A percentile compares a stretch with the other conserved stretches of the same genome.
Conservation (phyloP, 805 yeast genomes). For the Candida glaebosa region DNA sequence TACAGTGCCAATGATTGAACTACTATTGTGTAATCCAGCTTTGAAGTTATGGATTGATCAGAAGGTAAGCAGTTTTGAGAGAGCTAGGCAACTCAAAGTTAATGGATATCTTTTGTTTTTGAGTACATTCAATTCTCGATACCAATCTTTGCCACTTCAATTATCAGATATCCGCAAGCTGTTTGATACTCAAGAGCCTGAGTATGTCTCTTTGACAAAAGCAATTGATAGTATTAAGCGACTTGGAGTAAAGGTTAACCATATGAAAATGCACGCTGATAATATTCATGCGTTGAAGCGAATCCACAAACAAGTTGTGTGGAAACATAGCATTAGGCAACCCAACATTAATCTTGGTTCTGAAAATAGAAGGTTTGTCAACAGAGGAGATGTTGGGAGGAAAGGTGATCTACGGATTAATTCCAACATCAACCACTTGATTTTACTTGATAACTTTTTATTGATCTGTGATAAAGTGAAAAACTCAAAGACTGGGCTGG, state of each 20-base stretch:
- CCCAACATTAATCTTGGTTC: constrained; percentile 53
- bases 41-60: constrained; percentile 58
- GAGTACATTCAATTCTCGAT: constrained; percentile 42
- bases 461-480: constrained; percentile 57
- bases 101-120: constrained; percentile 37
- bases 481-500: constrained; percentile 29
- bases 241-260: constrained; percentile 59
- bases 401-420: constrained; percentile 66
- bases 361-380: constrained; percentile 51
- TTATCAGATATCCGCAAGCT: constrained; percentile 53
- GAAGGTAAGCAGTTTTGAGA: constrained; percentile 48
- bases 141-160: constrained; percentile 57
- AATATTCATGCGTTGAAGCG: constrained; percentile 52
- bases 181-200: constrained; percentile 43
- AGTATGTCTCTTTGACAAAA: constrained; percentile 46
- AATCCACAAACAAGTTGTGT: constrained; percentile 50
- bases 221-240: constrained; percentile 54
- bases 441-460: constrained; percentile 68
- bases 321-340: constrained; percentile 44
- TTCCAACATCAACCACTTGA: constrained; percentile 46
- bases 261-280: constrained; percentile 58
- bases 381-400: constrained; percentile 55
- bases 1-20: constrained; percentile 57
- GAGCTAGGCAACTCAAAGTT: constrained; percentile 43
- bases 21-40: constrained; percentile 46